A percentile compares a stretch with the other conserved stretches of the same genome.
Conservation (phyloP, 331 rosid species). For the Acacia pycnantha region DNA sequence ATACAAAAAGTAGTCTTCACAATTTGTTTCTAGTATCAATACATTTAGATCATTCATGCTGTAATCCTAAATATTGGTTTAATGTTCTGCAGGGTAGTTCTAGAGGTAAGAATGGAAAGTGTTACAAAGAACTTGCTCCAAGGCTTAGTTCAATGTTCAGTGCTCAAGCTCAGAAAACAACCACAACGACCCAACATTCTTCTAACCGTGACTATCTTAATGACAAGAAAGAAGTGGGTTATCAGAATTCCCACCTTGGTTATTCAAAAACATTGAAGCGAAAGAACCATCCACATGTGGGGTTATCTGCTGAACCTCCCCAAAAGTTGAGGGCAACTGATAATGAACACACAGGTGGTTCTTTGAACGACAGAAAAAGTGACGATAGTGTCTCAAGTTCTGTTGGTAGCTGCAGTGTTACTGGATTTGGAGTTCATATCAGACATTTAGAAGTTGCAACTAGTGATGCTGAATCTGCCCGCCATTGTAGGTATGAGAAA, state of each 20-base stretch:
- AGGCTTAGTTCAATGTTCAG: conserved; percentile 34
- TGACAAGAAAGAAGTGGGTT: conserved; percentile 34
- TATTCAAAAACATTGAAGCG: conserved; percentile 52
- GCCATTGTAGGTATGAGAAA: conserved; percentile 45
- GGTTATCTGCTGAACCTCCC: conserved; percentile 49
- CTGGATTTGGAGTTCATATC: conserved; percentile 50
- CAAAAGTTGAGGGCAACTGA: conserved; percentile 56
- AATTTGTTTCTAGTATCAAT: conserved; percentile 11
- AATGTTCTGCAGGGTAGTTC: conserved; percentile 58
- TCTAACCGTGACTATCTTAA: conserved; percentile 29
- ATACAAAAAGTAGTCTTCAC: conserved; percentile 2
- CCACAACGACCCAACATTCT: conserved; percentile 36
- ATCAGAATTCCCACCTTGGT: conserved; percentile 38
- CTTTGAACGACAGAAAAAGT: conserved; percentile 38
- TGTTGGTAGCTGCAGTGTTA: conserved; percentile 87
- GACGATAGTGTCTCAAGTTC: conserved; percentile 55
- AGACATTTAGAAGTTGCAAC: conserved; percentile 50
- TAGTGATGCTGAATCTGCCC: conserved; percentile 70
- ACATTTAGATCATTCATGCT: conserved; percentile 24
- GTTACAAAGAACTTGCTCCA: conserved; percentile 14
- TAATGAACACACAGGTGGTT: conserved; percentile 44
- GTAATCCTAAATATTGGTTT: conserved; percentile 14
- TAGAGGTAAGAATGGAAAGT: conserved; percentile 47
- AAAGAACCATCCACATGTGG: conserved; percentile 50
- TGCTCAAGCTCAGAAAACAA: conserved; percentile 45